Evolutionary conservation across 2,329 filamentous ascomycete genomes (phyloP).

Genomic region (Epichloe sp.): DNA sequence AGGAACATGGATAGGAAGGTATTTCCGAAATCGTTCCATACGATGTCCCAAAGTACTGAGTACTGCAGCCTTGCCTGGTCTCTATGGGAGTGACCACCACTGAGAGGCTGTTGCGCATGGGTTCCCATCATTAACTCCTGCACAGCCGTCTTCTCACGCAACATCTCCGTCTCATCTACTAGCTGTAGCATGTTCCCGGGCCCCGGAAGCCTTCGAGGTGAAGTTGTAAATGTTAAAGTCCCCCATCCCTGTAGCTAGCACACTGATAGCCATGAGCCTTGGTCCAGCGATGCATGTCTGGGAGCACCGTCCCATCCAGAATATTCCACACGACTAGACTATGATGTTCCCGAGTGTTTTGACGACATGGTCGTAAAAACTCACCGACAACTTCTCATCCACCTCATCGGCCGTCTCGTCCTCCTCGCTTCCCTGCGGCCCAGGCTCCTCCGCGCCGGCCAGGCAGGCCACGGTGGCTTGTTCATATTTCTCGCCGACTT

Average conservation of each 20-base stretch:
- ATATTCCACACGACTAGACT: constrained; percentile 12
- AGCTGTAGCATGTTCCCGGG: constrained; percentile 3
- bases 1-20: constrained; percentile 15
- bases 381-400: constrained; percentile 25
- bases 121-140: neutral
- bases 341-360: constrained; percentile 25
- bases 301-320: neutral
- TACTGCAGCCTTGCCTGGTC: constrained; percentile 21
- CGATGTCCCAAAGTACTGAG: constrained; percentile 34
- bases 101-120: neutral
- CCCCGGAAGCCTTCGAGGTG: constrained; percentile 8
- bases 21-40: constrained; percentile 19
- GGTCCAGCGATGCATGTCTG: neutral
- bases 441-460: constrained; percentile 22
- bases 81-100: neutral
- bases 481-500: constrained; percentile 28
- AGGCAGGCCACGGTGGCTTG: constrained; percentile 24
- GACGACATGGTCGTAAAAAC: constrained; percentile 31
- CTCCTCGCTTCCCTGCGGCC: constrained; percentile 22
- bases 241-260: constrained; percentile 4
- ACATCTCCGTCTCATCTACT: constrained; percentile 3
- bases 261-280: constrained; percentile 17
- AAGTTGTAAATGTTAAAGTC: constrained; percentile 13
- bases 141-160: neutral
- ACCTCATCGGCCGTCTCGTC: constrained; percentile 28